phyloP scores from a whole-genome alignment of 139 green algal genomes.

The Spirogloea muscicola region DNA sequence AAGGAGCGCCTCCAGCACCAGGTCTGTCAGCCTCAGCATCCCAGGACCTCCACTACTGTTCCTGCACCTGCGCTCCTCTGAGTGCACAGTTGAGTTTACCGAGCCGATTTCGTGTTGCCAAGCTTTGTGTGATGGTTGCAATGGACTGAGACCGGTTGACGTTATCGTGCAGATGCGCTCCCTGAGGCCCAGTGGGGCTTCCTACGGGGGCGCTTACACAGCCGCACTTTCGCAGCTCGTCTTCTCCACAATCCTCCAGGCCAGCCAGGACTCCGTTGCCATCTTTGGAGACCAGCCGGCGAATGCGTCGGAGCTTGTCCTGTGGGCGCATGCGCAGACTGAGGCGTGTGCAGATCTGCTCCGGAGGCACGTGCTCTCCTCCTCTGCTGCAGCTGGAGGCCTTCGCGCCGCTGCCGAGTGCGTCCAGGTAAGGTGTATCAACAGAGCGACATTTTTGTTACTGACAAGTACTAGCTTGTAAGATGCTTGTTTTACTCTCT shows the following conservation, averaged over 20 bases:
- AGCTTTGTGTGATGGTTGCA: too few species aligned
- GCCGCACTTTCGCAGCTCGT: slow-evolving; percentile 35
- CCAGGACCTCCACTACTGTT: too few species aligned
- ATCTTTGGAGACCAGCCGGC: slow-evolving; percentile 38
- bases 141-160: too few species aligned
- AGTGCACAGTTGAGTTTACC: too few species aligned
- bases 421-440: too few species aligned
- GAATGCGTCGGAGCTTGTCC: slow-evolving; percentile 36
- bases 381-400: slow-evolving; percentile 24
- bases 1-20: slow-evolving; percentile 14
- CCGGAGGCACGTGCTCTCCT: slow-evolving; percentile 22
- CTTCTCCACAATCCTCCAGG: slow-evolving; percentile 40
- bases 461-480: too few species aligned
- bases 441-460: too few species aligned
- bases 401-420: slow-evolving; percentile 43
- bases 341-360: slow-evolving; percentile 40
- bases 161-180: too few species aligned
- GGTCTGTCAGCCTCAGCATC: too few species aligned
- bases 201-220: slow-evolving; percentile 39
- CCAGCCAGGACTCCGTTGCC: slow-evolving; percentile 30
- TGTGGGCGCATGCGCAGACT: slow-evolving; percentile 40
- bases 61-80: too few species aligned
- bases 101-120: too few species aligned
- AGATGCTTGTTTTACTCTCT: too few species aligned
- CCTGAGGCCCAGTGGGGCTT: slow-evolving; percentile 35